Percentiles rank a stretch among this genome's conserved stretches.
Evolutionary conservation across 2,329 filamentous ascomycete species (phyloP).

Genomic region (Trichoderma cornu-damae): DNA sequence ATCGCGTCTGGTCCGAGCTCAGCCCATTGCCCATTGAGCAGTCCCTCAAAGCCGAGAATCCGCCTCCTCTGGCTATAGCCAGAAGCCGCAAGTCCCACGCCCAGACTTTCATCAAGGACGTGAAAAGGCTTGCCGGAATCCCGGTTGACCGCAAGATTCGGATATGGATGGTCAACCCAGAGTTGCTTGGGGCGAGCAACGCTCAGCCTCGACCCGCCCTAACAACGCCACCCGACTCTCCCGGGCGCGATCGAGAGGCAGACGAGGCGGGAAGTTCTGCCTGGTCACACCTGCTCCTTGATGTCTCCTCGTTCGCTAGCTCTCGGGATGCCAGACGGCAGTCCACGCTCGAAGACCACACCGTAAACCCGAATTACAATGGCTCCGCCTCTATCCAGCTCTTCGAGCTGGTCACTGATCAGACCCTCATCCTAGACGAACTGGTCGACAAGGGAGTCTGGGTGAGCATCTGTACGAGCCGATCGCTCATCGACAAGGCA

Average conservation of each 20-base stretch:
- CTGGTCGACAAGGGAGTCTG: slow-evolving; percentile 54
- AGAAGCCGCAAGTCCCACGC: slow-evolving; percentile 66
- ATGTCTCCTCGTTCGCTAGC: slow-evolving; percentile 50
- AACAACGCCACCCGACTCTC: slow-evolving; percentile 40
- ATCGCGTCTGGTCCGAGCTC: slow-evolving; percentile 65
- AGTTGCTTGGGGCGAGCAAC: slow-evolving; percentile 33
- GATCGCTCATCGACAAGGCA: slow-evolving; percentile 33
- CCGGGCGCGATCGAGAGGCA: slow-evolving; percentile 27
- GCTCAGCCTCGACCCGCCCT: slow-evolving; percentile 34
- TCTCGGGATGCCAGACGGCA: slow-evolving; percentile 27
- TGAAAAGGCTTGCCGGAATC: slow-evolving; percentile 65
- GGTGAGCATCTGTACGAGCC: slow-evolving; percentile 47
- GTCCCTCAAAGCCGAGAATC: slow-evolving; percentile 55
- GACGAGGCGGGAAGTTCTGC: slow-evolving; percentile 25
- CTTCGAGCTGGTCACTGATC: slow-evolving; percentile 64
- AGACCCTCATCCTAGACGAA: slow-evolving; percentile 81
- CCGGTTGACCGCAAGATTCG: slow-evolving; percentile 68
- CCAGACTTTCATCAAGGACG: slow-evolving; percentile 68
- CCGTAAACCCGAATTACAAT: slow-evolving; percentile 70
- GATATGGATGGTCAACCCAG: slow-evolving; percentile 60
- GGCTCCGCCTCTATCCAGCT: slow-evolving; percentile 61
- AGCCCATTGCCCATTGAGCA: slow-evolving; percentile 54
- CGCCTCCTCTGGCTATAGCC: slow-evolving; percentile 60
- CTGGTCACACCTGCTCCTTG: slow-evolving; percentile 42
- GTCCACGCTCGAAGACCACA: slow-evolving; percentile 53